phyloP scores from a whole-genome alignment of 2,329 filamentous ascomycete genomes.

The Didymella glomerata region DNA sequence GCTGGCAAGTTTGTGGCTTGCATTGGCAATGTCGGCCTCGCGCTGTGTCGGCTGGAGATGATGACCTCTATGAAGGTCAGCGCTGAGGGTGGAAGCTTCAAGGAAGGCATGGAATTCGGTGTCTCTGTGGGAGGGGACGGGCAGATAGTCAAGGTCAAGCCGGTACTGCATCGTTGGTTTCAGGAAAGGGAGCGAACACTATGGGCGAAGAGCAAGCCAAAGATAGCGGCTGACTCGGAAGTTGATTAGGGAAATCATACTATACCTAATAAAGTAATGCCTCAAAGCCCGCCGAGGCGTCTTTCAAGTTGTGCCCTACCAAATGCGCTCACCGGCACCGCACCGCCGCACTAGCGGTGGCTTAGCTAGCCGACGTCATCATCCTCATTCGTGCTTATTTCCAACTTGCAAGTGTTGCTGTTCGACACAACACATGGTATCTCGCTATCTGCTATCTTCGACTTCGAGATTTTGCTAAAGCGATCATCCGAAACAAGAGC shows the following conservation, averaged over 20 bases:
- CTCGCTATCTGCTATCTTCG: neutral
- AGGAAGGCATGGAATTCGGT: slow-evolving; percentile 63
- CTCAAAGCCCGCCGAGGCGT: neutral
- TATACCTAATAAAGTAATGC: too few species aligned
- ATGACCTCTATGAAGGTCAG: slow-evolving; percentile 85
- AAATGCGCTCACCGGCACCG: slow-evolving; percentile 6
- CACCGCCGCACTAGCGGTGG: slow-evolving; percentile 2
- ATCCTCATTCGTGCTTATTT: slow-evolving; percentile 2
- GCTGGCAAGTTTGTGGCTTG: slow-evolving; percentile 83
- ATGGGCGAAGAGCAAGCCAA: slow-evolving; percentile 40
- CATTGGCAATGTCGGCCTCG: slow-evolving; percentile 86
- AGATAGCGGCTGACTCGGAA: slow-evolving; percentile 1
- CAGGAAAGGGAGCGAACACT: slow-evolving; percentile 51
- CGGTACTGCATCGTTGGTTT: slow-evolving; percentile 84
- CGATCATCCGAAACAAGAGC: neutral
- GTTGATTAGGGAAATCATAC: too few species aligned
- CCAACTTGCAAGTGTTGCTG: too few species aligned
- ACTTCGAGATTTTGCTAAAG: neutral
- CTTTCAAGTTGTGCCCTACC: neutral
- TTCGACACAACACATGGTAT: neutral
- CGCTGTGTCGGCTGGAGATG: slow-evolving; percentile 83
- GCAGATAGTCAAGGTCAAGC: slow-evolving; percentile 51
- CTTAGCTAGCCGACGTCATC: slow-evolving; percentile 21
- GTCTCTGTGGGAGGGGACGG: slow-evolving; percentile 31
- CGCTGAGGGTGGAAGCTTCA: slow-evolving; percentile 69